Evolutionary conservation across 768 basidiomycete species (phyloP), one percentile per base, ranked within the genome.

Genomic region (Lactarius sp.): DNA sequence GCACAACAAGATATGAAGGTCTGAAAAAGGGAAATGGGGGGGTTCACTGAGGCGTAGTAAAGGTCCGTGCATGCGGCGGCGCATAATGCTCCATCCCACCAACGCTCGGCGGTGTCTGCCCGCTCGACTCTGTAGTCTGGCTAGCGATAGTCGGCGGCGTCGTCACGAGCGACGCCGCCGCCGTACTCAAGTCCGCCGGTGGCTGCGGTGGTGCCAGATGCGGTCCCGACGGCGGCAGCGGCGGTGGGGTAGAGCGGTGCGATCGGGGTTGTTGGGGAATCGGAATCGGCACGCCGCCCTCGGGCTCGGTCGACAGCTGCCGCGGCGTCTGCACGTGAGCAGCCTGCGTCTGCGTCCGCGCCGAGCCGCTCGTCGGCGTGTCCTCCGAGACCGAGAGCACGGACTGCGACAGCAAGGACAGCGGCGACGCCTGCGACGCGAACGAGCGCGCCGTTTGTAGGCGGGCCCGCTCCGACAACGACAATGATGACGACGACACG

Each of bases 131-230:
- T 18, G 85, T 85, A 37, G 70, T 80, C 27, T 83, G 81, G 16
- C 63, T 53, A 33, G 79, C 79, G 12, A 86, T 71, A 7, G 85
- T 87, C 52, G 81, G 79, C 47, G 88, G 79, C 18, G 82, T 81
- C 5, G 88, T 88, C 22, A 89, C 79, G 67, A 88, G 87, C 60
- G 87, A 89, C 62, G 79, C 79, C 3, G 83, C 79, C 13, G 88
- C 87, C 0, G 86, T 86, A 72, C 87, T 88, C 70, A 90, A 79
- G 71, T 86, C 86, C 0, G 7, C 56, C 4, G 44, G 31, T 18
- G 27, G 12, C 10, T 7, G 22, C 22, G 20, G 13, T 20, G 14
- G 7, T 42, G 22, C 2, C 16, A 8, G n/a, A 3, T 16, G n/a
- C 14, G 52, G 9, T 2, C 20, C 6, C 12, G 27, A 14, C 10